phyloP scores from a whole-genome alignment of 306 rosid genomes.

The Casuarina glauca region DNA sequence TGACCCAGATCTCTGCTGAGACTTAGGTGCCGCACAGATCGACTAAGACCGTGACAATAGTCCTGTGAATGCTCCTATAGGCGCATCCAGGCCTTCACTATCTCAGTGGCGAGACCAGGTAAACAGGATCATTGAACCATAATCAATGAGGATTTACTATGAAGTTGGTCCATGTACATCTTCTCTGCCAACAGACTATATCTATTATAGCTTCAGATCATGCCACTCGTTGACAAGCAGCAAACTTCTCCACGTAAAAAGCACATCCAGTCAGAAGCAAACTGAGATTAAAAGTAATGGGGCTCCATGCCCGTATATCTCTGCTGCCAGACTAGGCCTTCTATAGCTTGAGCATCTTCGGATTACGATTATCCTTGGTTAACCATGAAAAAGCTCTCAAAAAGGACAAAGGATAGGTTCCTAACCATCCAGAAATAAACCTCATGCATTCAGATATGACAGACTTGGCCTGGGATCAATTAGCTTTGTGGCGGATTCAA shows the following conservation, averaged over 20 bases:
- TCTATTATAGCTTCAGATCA: neutral
- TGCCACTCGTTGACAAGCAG: neutral
- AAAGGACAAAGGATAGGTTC: neutral
- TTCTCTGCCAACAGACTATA: no score
- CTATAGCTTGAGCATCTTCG: neutral
- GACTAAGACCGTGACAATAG: no score
- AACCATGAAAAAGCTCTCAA: neutral
- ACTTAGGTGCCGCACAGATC: no score
- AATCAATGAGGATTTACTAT: neutral
- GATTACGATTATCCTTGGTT: neutral
- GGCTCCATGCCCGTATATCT: no score
- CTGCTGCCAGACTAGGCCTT: neutral
- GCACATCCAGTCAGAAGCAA: no score
- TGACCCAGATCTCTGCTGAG: no score
- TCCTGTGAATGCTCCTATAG: neutral
- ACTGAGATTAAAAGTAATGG: no score
- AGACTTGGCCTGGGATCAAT: neutral
- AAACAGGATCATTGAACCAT: neutral
- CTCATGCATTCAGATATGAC: neutral
- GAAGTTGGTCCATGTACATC: neutral
- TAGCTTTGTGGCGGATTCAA: neutral
- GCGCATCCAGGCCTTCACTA: neutral
- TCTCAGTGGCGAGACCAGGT: neutral
- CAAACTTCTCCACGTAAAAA: no score
- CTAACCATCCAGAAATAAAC: neutral